These are phyloP conservation scores for Neofusicoccum sp. DNA, from an alignment of 2,329 filamentous ascomycete species.

Conservation along the genomic window DNA sequence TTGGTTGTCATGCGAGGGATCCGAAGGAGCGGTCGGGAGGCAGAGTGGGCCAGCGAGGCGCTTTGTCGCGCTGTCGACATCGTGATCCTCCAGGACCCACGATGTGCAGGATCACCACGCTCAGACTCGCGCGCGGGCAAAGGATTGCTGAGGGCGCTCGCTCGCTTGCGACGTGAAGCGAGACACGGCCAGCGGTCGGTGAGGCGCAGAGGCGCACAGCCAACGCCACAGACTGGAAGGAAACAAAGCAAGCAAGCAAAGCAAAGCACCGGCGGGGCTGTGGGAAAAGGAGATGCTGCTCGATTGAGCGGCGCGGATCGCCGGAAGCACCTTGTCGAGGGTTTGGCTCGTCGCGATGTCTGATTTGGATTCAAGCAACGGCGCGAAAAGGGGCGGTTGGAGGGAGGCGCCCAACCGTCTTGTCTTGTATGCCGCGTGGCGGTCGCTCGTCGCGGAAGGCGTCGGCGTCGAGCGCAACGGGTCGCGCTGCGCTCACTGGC, in stretches of 20 bases:
- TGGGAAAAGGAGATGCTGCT: slow-evolving; percentile 6
- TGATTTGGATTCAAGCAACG: slow-evolving; percentile 13
- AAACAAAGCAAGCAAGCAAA: not conserved
- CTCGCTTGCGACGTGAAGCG: slow-evolving; percentile 12
- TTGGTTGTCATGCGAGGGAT: slow-evolving; percentile 16
- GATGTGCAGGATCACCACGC: slow-evolving; percentile 16
- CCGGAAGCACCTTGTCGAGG: not conserved
- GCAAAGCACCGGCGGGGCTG: not conserved
- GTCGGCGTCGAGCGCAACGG: not conserved
- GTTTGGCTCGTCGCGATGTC: not conserved
- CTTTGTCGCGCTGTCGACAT: slow-evolving; percentile 18
- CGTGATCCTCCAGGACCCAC: slow-evolving; percentile 17
- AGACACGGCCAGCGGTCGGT: slow-evolving; percentile 14
- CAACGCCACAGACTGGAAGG: not conserved
- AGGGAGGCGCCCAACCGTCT: slow-evolving; percentile 11
- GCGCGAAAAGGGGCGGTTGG: not conserved
- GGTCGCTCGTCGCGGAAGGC: not conserved
- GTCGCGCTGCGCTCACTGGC: not conserved
- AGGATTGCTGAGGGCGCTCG: slow-evolving; percentile 11
- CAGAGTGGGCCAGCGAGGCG: slow-evolving; percentile 15
- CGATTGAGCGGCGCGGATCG: slow-evolving; percentile 9
- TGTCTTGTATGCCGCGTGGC: not conserved
- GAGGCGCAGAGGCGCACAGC: not conserved
- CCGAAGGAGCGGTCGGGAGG: slow-evolving; percentile 15
- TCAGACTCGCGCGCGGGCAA: slow-evolving; percentile 7